A percentile compares a stretch with the other conserved stretches of the same genome.
phyloP scores from a whole-genome alignment of 129 eudicot genomes.

The Chrysanthemum seticuspe region DNA sequence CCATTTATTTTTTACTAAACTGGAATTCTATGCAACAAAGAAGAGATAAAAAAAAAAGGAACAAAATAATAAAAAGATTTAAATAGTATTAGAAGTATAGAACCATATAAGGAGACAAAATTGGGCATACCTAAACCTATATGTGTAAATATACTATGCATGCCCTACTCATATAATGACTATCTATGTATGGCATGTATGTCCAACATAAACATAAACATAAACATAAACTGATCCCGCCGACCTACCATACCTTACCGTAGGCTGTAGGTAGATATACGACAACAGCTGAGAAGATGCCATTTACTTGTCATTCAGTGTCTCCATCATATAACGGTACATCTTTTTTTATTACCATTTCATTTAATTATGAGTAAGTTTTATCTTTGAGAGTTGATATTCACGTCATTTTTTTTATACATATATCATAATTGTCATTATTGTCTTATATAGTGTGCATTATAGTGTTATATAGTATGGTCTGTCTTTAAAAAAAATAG shows the following conservation, averaged over 20 bases:
- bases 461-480: too few species aligned
- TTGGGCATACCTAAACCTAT: constrained; percentile 31
- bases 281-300: constrained; percentile 45
- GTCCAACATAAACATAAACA: constrained; percentile 7
- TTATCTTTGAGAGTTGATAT: too few species aligned
- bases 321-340: constrained; percentile 41
- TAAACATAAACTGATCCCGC: constrained; percentile 31
- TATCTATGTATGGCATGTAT: constrained; percentile 8
- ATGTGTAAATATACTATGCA: constrained; percentile 19
- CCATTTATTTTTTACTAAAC: too few species aligned
- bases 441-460: too few species aligned
- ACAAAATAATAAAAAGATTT: constrained; percentile 19
- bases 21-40: too few species aligned
- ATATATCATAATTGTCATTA: too few species aligned
- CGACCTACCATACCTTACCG: constrained; percentile 29
- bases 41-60: background rate
- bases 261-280: constrained; percentile 26
- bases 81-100: background rate
- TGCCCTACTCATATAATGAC: constrained; percentile 7
- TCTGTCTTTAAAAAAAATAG: too few species aligned
- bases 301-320: constrained; percentile 57
- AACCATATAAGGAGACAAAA: constrained; percentile 27
- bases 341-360: too few species aligned
- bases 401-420: too few species aligned
- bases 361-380: too few species aligned